These are phyloP conservation scores for Symbiodinium pilosum DNA, from an alignment of 73 alveolate species.

Conservation along the genomic window DNA sequence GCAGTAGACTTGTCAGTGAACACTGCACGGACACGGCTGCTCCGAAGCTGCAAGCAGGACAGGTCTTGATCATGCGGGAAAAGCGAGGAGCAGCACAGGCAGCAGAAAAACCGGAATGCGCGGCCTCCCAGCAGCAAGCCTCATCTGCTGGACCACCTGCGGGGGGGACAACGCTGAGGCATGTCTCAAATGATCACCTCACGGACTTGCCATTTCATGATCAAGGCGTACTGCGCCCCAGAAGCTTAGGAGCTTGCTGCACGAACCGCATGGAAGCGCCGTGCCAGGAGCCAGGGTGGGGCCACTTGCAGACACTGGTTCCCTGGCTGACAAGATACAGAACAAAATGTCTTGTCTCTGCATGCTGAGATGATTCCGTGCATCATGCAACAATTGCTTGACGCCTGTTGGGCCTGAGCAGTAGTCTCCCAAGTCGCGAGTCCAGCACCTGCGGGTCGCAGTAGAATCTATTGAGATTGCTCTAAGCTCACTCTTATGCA, in stretches of 20 bases:
- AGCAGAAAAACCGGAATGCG: too few relatives aligned
- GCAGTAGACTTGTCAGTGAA: background rate
- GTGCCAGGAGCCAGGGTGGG: background rate
- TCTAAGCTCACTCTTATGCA: background rate
- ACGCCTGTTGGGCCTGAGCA: background rate
- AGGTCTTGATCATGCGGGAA: background rate
- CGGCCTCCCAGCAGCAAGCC: slow-evolving; percentile 2
- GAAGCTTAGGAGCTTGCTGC: background rate
- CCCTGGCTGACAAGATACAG: too few relatives aligned
- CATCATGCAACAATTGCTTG: background rate
- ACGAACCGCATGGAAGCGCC: background rate
- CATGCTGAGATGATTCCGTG: too few relatives aligned
- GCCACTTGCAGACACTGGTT: background rate
- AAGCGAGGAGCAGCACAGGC: background rate
- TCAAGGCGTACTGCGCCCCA: background rate
- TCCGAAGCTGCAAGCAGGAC: background rate
- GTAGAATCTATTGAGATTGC: background rate
- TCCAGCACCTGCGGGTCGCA: background rate
- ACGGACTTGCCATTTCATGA: too few relatives aligned
- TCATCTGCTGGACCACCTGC: background rate
- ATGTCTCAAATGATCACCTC: too few relatives aligned
- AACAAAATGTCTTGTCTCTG: too few relatives aligned
- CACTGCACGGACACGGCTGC: background rate
- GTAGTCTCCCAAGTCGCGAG: background rate
- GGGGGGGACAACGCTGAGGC: too few relatives aligned